Percentiles rank a stretch among this genome's conserved stretches.
These are phyloP conservation scores for Meira nashicola DNA, from an alignment of 1,284 basidiomycete genomes.

Conservation along the genomic window DNA sequence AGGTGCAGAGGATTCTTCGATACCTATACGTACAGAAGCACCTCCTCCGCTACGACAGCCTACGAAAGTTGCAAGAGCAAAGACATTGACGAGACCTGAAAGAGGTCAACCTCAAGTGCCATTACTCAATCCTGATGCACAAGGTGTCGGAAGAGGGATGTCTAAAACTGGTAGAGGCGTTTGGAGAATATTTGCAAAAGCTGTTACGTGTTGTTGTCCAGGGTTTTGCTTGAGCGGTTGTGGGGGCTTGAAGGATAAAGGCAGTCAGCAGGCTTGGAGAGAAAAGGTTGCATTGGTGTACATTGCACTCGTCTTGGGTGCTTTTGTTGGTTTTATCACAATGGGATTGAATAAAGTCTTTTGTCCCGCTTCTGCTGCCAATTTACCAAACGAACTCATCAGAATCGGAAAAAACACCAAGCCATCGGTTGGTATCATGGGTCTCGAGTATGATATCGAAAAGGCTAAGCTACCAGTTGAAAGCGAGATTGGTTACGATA, in stretches of 20 bases:
- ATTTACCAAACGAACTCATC: slow-evolving; percentile 11
- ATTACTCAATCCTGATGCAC: slow-evolving; percentile 66
- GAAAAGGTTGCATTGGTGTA: slow-evolving; percentile 49
- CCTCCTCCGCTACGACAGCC: slow-evolving; percentile 50
- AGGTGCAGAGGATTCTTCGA: slow-evolving; percentile 28
- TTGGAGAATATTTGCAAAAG: slow-evolving; percentile 34
- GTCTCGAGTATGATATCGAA: slow-evolving; percentile 72
- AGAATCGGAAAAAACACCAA: slow-evolving; percentile 8
- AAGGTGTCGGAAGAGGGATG: slow-evolving; percentile 17
- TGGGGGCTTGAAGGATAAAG: slow-evolving; percentile 32
- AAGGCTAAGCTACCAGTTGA: slow-evolving; percentile 58
- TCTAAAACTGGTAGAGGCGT: slow-evolving; percentile 16
- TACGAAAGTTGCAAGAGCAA: slow-evolving; percentile 43
- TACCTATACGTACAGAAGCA: slow-evolving; percentile 41
- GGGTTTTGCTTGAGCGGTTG: slow-evolving; percentile 52
- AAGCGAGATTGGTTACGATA: slow-evolving; percentile 61
- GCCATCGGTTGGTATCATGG: slow-evolving; percentile 71
- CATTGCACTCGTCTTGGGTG: slow-evolving; percentile 61
- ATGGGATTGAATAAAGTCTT: slow-evolving; percentile 89
- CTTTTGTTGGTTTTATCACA: slow-evolving; percentile 80
- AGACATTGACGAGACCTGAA: slow-evolving; percentile 69
- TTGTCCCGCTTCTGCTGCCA: slow-evolving; percentile 64
- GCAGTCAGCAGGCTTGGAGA: slow-evolving; percentile 49
- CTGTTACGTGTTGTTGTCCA: slow-evolving; percentile 48
- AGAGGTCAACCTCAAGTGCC: slow-evolving; percentile 62